phyloP scores from a whole-genome alignment of 768 basidiomycete species.

The Lentinula raphanica region DNA sequence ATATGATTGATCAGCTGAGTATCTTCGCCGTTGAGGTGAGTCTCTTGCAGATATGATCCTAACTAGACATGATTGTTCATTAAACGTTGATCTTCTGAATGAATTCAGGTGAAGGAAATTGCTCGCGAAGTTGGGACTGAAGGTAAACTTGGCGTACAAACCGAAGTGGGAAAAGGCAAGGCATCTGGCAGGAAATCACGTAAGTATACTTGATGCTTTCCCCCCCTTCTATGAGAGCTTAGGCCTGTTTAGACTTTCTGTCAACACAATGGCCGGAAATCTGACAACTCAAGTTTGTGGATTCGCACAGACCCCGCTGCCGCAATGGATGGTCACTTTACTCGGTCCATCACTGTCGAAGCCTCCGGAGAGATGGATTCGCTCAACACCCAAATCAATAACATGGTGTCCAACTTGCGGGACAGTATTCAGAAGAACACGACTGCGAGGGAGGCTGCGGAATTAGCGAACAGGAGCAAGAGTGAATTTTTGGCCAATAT shows the following conservation, averaged over 20 bases:
- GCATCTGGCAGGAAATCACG: constrained; percentile 99
- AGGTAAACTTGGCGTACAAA: constrained; percentile 97
- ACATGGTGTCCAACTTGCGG: constrained; percentile 97
- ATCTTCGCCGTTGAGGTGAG: constrained; percentile 45
- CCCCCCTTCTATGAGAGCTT: neutral
- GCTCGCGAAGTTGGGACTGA: constrained; percentile 97
- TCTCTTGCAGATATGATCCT: no score
- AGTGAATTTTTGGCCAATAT: constrained; percentile 99
- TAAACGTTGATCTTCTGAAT: no score
- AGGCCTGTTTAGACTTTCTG: constrained; percentile 67
- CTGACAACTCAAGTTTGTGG: constrained; percentile 98
- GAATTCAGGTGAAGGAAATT: constrained; percentile 85
- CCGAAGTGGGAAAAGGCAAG: constrained; percentile 93
- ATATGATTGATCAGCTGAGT: constrained; percentile 59
- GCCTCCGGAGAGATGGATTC: constrained; percentile 99
- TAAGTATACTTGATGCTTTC: constrained; percentile 33
- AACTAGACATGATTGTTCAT: no score
- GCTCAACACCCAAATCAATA: constrained; percentile 96
- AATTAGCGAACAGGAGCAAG: constrained; percentile 95
- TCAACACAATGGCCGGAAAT: constrained; percentile 97
- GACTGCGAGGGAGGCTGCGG: constrained; percentile 92
- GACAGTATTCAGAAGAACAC: constrained; percentile 99
- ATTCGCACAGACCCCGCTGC: constrained; percentile 97
- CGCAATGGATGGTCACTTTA: constrained; percentile 98
- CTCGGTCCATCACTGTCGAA: constrained; percentile 98